A percentile compares a stretch with the other conserved stretches of the same genome.
Conservation (phyloP, 768 basidiomycete genomes). For the Scleroderma bovista region DNA sequence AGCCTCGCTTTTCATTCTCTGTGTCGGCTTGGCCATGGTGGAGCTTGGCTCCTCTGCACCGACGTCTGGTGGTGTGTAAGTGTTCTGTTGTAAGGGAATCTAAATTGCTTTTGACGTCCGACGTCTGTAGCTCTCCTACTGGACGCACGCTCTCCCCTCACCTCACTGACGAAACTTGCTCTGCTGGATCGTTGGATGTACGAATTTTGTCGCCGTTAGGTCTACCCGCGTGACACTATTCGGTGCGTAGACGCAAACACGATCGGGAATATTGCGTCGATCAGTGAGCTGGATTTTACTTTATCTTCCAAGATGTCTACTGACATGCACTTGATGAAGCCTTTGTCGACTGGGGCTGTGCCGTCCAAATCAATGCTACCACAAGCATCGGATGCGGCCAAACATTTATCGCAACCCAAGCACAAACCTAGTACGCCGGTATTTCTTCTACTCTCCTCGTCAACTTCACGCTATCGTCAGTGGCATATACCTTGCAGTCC, state of each 20-base stretch:
- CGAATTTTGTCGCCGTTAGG: constrained; percentile 11
- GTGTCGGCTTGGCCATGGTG: constrained; percentile 38
- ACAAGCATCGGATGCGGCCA: constrained; percentile 46
- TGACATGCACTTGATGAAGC: too few relatives aligned
- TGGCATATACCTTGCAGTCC: constrained; percentile 57
- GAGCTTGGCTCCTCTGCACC: constrained; percentile 38
- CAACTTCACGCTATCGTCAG: constrained; percentile 27
- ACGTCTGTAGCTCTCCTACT: constrained; percentile 59
- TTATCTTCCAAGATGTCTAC: constrained; percentile 3
- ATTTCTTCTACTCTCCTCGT: too few relatives aligned
- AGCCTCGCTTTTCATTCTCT: constrained; percentile 33
- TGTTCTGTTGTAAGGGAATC: too few relatives aligned
- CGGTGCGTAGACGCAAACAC: constrained; percentile 42
- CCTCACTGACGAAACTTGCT: constrained; percentile 54
- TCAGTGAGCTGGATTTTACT: constrained; percentile 21
- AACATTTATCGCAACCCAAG: constrained; percentile 34
- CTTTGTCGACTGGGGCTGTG: constrained; percentile 63
- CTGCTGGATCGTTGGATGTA: constrained; percentile 68
- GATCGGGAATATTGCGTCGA: constrained; percentile 41
- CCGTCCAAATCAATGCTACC: constrained; percentile 61
- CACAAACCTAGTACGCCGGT: constrained; percentile 13
- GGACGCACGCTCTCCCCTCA: constrained; percentile 57
- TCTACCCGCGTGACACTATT: neutral
- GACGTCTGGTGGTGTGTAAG: too few relatives aligned
- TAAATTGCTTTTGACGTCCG: too few relatives aligned